These are phyloP conservation scores for Penicillium coprophilum DNA, from an alignment of 495 filamentous ascomycete genomes.

Conservation along the genomic window DNA sequence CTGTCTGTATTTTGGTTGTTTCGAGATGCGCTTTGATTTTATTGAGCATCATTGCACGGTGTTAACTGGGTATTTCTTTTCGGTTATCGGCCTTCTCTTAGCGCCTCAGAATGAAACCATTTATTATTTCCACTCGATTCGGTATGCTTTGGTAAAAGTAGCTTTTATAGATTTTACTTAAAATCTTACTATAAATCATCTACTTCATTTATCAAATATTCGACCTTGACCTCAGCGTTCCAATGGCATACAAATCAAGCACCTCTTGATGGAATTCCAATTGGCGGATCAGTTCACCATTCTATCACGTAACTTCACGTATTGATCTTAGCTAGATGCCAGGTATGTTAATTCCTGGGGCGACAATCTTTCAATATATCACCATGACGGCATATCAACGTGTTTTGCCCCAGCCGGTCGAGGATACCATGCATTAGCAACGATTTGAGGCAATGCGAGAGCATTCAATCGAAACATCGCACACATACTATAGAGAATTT, in stretches of 20 bases:
- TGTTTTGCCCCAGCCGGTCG: neutral
- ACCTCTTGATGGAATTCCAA: neutral
- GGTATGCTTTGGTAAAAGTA: neutral
- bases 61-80: slow-evolving; percentile 7
- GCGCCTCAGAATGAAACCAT: slow-evolving; percentile 9
- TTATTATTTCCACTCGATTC: neutral
- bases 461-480: neutral
- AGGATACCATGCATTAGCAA: neutral
- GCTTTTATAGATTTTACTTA: neutral
- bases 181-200: neutral
- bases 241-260: neutral
- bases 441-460: neutral
- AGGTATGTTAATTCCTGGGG: neutral
- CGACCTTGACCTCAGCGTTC: neutral
- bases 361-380: slow-evolving; percentile 7
- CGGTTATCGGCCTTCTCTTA: neutral
- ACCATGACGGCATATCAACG: slow-evolving; percentile 19
- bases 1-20: slow-evolving; percentile 6
- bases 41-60: slow-evolving; percentile 17
- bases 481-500: neutral
- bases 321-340: neutral
- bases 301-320: too few species aligned
- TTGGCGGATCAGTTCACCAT: neutral
- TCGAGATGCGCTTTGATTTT: neutral
- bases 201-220: neutral